phyloP scores from a whole-genome alignment of 1,284 basidiomycete species.

The Malassezia sympodialis region DNA sequence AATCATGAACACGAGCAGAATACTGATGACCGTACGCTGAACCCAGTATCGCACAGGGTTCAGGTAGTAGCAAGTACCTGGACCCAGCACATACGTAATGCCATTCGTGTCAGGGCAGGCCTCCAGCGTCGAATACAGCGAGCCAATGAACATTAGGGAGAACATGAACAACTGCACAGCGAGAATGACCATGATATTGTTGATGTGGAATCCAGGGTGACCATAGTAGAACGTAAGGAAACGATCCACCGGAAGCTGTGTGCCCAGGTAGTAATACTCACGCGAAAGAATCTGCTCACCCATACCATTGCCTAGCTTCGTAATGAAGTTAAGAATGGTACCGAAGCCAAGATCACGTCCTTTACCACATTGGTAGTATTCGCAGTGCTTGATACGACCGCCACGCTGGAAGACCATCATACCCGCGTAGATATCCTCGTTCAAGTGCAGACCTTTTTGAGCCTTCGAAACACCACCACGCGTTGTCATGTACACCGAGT shows the following conservation, averaged over 20 bases:
- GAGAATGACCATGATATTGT: slow-evolving; percentile 72
- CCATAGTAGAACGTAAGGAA: slow-evolving; percentile 99
- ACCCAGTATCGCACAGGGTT: slow-evolving; percentile 47
- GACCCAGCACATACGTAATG: slow-evolving; percentile 42
- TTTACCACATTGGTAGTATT: slow-evolving; percentile 95
- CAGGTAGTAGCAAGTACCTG: slow-evolving; percentile 46
- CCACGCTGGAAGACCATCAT: slow-evolving; percentile 97
- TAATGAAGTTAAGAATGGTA: slow-evolving; percentile 98
- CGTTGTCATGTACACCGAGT: slow-evolving; percentile 94
- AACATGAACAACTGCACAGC: slow-evolving; percentile 48
- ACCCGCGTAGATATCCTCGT: slow-evolving; percentile 99
- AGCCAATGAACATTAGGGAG: slow-evolving; percentile 46
- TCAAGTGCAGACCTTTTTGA: slow-evolving; percentile 92
- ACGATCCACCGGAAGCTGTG: slow-evolving; percentile 93
- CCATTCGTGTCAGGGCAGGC: slow-evolving; percentile 40
- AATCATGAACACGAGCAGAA: slow-evolving; percentile 49
- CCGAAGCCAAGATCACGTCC: slow-evolving; percentile 98
- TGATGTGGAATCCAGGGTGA: slow-evolving; percentile 98
- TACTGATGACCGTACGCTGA: slow-evolving; percentile 48
- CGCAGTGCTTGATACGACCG: slow-evolving; percentile 94
- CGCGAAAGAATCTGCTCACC: slow-evolving; percentile 98
- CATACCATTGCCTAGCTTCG: slow-evolving; percentile 99
- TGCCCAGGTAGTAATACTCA: slow-evolving; percentile 97
- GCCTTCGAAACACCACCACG: slow-evolving; percentile 97
- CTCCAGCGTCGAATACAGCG: slow-evolving; percentile 42